Base-by-base conservation (phyloP, 106 monocot genomes). In the Dioscorea alata region DNA sequence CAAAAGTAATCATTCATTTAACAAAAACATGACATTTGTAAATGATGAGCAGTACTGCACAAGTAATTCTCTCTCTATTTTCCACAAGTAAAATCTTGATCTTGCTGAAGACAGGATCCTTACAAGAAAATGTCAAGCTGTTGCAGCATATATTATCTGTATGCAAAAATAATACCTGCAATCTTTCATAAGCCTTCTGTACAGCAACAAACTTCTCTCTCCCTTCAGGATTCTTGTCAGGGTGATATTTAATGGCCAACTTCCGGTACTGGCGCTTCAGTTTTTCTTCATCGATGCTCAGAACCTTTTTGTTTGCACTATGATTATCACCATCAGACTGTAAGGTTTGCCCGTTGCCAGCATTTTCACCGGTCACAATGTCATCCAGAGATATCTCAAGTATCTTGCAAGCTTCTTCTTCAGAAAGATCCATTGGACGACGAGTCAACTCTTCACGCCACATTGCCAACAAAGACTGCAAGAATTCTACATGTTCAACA, bases 221-320 rank as follows among this genome's bases (percentile, higher is more conserved):
- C 14, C 99, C 99, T 78, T 99, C 93, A 69, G 99, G 99, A 80
- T 99, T 99, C 76, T 99, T 99, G 63, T 99, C 99, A 63, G 99
- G 99, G 81, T 99, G 99, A 69, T 93, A 99, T 73, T 69, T 79
- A 70, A 99, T 99, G 48, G 99, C 99, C 79, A 99, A 73, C 62
- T 93, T 99, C 24, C 87, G 77, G 60, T 99, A 99, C 57, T 99
- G 99, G 22, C 99, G 82, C 65, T 99, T 99, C 60, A 99, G 93
- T 78, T 93, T 99, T 79, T 99, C 99, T 71, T 99, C 99, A 69
- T 99, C 99, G 65, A 99, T 90, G 71, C 85, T 87, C 48, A 75
- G 73, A 69, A 74, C 68, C 71, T 75, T 60, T 65, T 78, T 89
- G 52, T 71, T 65, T 32, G 64, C 64, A 32, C 63, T 72, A 79